Conservation (phyloP, 2,329 filamentous ascomycete genomes). For the Exophiala aquamarina region DNA sequence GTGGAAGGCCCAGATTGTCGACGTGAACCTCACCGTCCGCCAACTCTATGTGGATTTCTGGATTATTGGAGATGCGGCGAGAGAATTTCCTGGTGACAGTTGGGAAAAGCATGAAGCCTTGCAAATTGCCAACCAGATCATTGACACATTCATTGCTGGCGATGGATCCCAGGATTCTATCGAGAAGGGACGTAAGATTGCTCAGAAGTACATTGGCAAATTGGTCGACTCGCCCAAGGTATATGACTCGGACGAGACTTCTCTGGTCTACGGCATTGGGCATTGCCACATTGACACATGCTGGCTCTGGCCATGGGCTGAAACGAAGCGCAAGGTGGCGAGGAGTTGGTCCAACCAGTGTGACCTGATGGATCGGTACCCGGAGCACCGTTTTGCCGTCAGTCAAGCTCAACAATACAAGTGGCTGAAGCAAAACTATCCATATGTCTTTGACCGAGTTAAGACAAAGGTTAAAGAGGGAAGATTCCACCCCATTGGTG, state of each 20-base stretch:
- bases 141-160: conserved; percentile 83
- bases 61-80: conserved; percentile 88
- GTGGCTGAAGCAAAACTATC: conserved; percentile 90
- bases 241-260: conserved; percentile 71
- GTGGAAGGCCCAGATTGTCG: conserved; percentile 77
- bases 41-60: conserved; percentile 89
- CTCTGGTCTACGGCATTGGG: conserved; percentile 83
- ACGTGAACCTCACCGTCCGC: conserved; percentile 81
- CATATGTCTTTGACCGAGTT: conserved; percentile 83
- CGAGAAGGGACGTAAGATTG: conserved; percentile 76
- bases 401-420: conserved; percentile 98
- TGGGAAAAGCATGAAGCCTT: conserved; percentile 88
- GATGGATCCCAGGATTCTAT: conserved; percentile 72
- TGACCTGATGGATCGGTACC: conserved; percentile 90
- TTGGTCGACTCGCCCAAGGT: conserved; percentile 80
- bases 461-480: conserved; percentile 88
- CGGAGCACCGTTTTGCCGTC: conserved; percentile 87
- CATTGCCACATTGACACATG: conserved; percentile 98
- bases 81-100: conserved; percentile 84
- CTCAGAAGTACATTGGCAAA: conserved; percentile 76
- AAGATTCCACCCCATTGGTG: conserved; percentile 90
- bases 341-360: conserved; percentile 97
- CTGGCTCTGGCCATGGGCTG: conserved; percentile 98
- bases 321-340: conserved; percentile 94
- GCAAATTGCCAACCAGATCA: conserved; percentile 80